Evolutionary conservation across 805 yeast genomes (phyloP).

Genomic region (Starmerella kuoi): DNA sequence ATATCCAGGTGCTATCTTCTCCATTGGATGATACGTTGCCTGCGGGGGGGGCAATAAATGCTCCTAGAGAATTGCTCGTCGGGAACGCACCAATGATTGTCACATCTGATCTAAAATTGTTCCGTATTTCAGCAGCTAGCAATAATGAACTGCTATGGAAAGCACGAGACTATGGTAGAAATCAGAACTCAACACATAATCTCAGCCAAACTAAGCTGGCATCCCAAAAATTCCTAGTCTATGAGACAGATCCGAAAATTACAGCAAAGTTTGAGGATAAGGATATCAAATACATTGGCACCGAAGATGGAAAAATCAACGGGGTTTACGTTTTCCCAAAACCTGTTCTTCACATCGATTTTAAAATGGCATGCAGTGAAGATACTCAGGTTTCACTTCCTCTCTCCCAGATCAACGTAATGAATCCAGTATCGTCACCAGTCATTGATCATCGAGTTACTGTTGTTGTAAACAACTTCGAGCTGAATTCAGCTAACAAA

Average conservation of each 20-base stretch:
- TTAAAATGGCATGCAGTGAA: not conserved
- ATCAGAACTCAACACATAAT: not conserved
- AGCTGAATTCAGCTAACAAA: not conserved
- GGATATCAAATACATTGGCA: not conserved
- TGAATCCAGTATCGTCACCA: not conserved
- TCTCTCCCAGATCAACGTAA: constrained; percentile 4
- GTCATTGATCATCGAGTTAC: not conserved
- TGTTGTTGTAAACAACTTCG: not conserved
- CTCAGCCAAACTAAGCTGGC: not conserved
- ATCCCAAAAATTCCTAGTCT: constrained; percentile 1
- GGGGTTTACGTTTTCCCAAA: constrained; percentile 9
- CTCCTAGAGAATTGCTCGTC: not conserved
- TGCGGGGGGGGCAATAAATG: not conserved
- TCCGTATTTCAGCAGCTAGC: not conserved
- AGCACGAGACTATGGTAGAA: too few species aligned
- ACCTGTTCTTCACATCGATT: constrained; percentile 9
- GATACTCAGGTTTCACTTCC: constrained; percentile 7
- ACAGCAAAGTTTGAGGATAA: constrained; percentile 5
- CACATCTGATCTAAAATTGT: not conserved
- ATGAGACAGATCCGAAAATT: constrained; percentile 4
- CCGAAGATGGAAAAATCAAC: constrained; percentile 5
- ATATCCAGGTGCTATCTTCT: constrained; percentile 12
- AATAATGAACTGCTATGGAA: constrained; percentile 8
- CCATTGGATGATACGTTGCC: not conserved
- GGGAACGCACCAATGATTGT: not conserved